Evolutionary conservation across 1,284 basidiomycete species (phyloP).

Genomic region (Schizophyllum amplum): DNA sequence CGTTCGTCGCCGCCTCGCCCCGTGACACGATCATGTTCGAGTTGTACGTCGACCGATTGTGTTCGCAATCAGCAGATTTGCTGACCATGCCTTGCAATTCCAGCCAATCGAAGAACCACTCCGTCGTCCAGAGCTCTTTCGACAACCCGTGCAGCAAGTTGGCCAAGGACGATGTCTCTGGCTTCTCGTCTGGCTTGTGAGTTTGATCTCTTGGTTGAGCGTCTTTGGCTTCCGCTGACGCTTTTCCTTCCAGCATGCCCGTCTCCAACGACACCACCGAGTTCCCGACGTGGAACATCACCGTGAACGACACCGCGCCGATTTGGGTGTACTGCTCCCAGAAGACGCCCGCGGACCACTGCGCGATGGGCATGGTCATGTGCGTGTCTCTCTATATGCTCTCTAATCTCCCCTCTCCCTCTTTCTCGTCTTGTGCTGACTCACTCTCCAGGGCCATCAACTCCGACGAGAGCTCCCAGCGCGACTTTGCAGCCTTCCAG

Average conservation of each 20-base stretch:
- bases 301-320: conserved; percentile 45
- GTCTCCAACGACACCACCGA: conserved; percentile 25
- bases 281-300: conserved; percentile 43
- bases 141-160: conserved; percentile 39
- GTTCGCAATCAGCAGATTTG: neutral
- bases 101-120: conserved; percentile 39
- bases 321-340: conserved; percentile 45
- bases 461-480: conserved; percentile 32
- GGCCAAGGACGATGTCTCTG: conserved; percentile 25
- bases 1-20: conserved; percentile 36
- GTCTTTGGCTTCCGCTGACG: conserved; percentile 4
- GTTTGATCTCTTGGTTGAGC: conserved; percentile 13
- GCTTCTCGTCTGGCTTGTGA: conserved; percentile 46
- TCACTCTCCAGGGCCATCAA: conserved; percentile 26
- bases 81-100: neutral
- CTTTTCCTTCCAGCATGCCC: conserved; percentile 27
- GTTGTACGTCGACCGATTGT: neutral
- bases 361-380: conserved; percentile 39
- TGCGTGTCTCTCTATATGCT: neutral
- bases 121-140: conserved; percentile 56
- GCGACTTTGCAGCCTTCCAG: conserved; percentile 38
- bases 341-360: conserved; percentile 27
- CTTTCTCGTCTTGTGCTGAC: neutral
- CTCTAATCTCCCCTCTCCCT: too few species aligned
- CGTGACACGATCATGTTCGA: conserved; percentile 20